A percentile compares a stretch with the other conserved stretches of the same genome.
phyloP scores from a whole-genome alignment of 2,329 filamentous ascomycete species.

The Clarireedia sp. region DNA sequence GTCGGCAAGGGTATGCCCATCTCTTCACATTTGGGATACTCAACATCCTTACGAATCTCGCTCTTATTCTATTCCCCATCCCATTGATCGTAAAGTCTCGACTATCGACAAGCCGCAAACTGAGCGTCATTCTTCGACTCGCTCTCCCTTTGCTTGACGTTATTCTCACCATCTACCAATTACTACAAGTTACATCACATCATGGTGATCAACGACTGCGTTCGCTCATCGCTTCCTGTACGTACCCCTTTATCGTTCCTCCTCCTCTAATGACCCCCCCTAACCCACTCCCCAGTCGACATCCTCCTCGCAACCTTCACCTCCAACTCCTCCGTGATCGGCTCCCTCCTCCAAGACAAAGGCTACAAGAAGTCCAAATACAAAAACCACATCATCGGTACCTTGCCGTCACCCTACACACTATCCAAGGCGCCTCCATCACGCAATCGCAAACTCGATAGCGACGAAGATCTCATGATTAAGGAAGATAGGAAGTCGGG shows the following conservation, averaged over 20 bases:
- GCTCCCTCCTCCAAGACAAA: conserved; percentile 82
- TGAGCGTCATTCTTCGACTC: background rate
- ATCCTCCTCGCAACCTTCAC: conserved; percentile 78
- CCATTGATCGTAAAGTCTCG: conserved; percentile 74
- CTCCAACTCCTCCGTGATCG: conserved; percentile 83
- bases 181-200: conserved; percentile 62
- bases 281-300: conserved; percentile 43
- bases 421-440: background rate
- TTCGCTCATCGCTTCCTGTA: conserved; percentile 68
- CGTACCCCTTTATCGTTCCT: background rate
- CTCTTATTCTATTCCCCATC: conserved; percentile 80
- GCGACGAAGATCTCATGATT: conserved; percentile 5
- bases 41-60: conserved; percentile 79
- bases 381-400: conserved; percentile 25
- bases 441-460: background rate
- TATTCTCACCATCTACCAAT: conserved; percentile 67
- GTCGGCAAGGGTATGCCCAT: conserved; percentile 77
- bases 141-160: conserved; percentile 62
- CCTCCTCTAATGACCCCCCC: background rate
- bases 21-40: conserved; percentile 78
- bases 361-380: conserved; percentile 86
- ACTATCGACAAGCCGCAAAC: conserved; percentile 44
- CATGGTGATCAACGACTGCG: conserved; percentile 74
- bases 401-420: background rate
- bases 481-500: background rate